phyloP scores from a whole-genome alignment of 495 filamentous ascomycete genomes.

The Penicillium fimorum region DNA sequence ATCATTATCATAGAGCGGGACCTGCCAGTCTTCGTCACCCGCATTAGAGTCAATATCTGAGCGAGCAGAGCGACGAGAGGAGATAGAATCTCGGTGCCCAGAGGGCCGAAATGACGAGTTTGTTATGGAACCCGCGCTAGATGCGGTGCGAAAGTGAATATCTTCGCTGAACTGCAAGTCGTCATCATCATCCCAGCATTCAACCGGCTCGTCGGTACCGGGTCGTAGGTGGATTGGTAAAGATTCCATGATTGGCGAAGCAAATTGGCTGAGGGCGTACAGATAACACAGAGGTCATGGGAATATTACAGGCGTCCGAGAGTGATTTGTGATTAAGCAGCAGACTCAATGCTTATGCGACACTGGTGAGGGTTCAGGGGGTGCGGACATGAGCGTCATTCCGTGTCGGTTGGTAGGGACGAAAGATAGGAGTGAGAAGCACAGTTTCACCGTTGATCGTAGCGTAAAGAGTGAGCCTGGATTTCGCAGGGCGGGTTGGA shows the following conservation, averaged over 20 bases:
- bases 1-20: constrained; percentile 74
- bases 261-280: background rate
- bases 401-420: constrained; percentile 23
- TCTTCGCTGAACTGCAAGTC: constrained; percentile 74
- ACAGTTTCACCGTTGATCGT: background rate
- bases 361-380: constrained; percentile 20
- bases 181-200: constrained; percentile 89
- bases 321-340: constrained; percentile 15
- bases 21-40: constrained; percentile 81
- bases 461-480: background rate
- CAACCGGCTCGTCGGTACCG: constrained; percentile 59
- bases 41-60: constrained; percentile 75
- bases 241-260: constrained; percentile 49
- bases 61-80: constrained; percentile 71
- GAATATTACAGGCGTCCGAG: background rate
- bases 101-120: constrained; percentile 51
- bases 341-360: constrained; percentile 27
- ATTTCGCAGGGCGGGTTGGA: background rate
- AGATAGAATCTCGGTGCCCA: constrained; percentile 69
- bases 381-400: constrained; percentile 35
- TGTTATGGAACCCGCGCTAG: constrained; percentile 55
- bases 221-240: constrained; percentile 55
- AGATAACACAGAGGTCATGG: background rate
- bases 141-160: constrained; percentile 62
- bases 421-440: constrained; percentile 1